Evolutionary conservation across 495 filamentous ascomycete species (phyloP).

Genomic region (Podospora appendiculata): DNA sequence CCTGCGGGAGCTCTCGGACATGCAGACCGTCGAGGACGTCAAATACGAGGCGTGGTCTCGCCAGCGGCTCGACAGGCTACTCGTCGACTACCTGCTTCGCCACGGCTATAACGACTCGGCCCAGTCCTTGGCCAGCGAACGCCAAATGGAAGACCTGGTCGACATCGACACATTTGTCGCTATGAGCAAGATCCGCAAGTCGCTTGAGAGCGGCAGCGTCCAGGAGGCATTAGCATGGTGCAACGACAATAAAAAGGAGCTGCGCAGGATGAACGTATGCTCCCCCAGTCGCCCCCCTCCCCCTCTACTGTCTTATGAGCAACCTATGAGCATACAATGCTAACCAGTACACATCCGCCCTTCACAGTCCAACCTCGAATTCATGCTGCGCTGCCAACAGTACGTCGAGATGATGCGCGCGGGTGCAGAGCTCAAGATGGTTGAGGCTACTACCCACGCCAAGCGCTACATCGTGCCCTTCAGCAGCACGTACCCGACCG

Average conservation of each 20-base stretch:
- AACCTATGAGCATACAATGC: background rate
- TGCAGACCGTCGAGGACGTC: conserved; percentile 80
- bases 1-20: conserved; percentile 66
- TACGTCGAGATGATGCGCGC: conserved; percentile 83
- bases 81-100: conserved; percentile 85
- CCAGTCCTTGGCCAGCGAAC: conserved; percentile 59
- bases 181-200: conserved; percentile 66
- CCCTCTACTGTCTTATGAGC: background rate
- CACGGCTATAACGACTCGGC: conserved; percentile 78
- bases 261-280: conserved; percentile 75
- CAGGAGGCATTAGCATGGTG: conserved; percentile 84
- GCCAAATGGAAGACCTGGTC: conserved; percentile 61
- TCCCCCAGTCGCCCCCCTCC: background rate
- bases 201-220: conserved; percentile 61
- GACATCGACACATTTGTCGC: conserved; percentile 84
- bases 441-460: conserved; percentile 75
- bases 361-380: conserved; percentile 74
- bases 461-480: conserved; percentile 68
- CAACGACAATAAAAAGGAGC: conserved; percentile 76
- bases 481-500: conserved; percentile 55
- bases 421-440: conserved; percentile 47
- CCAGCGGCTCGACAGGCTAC: conserved; percentile 67
- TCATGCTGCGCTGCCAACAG: conserved; percentile 90
- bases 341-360: conserved; percentile 16
- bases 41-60: conserved; percentile 90